A percentile compares a stretch with the other conserved stretches of the same genome.
phyloP scores from a whole-genome alignment of 2,329 filamentous ascomycete genomes.

The Trichophyton mentagrophytes region DNA sequence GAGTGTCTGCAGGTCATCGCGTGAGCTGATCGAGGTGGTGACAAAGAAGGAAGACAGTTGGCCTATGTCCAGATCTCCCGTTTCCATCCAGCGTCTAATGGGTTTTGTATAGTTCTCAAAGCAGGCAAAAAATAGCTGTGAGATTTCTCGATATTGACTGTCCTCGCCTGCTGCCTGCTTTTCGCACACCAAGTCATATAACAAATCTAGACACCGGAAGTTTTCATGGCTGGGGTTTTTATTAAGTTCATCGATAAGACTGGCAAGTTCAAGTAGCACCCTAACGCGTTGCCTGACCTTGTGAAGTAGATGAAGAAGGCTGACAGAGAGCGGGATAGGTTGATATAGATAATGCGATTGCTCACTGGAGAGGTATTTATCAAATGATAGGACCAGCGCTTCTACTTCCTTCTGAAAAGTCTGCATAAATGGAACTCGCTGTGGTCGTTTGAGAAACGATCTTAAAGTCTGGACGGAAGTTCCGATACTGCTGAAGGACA shows the following conservation, averaged over 20 bases:
- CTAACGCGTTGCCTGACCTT: constrained; percentile 44
- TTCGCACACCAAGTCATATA: constrained; percentile 58
- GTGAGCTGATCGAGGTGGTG: constrained; percentile 42
- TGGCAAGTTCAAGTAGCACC: constrained; percentile 48
- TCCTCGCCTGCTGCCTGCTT: constrained; percentile 58
- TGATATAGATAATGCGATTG: constrained; percentile 50
- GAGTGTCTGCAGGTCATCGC: constrained; percentile 47
- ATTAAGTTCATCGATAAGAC: constrained; percentile 48
- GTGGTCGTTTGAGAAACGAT: constrained; percentile 34
- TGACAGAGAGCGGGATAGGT: constrained; percentile 46
- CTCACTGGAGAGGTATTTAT: constrained; percentile 44
- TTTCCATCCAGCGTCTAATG: constrained; percentile 72
- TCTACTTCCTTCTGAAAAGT: constrained; percentile 56
- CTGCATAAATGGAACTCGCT: constrained; percentile 50
- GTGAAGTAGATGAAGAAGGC: constrained; percentile 49
- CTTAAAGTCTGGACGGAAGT: constrained; percentile 37
- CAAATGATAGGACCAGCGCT: constrained; percentile 45
- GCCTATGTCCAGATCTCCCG: constrained; percentile 52
- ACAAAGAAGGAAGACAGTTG: constrained; percentile 64
- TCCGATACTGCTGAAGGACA: constrained; percentile 38
- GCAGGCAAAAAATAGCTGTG: constrained; percentile 63
- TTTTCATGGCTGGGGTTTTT: constrained; percentile 34
- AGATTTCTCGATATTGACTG: constrained; percentile 49
- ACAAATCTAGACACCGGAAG: constrained; percentile 64
- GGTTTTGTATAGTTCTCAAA: constrained; percentile 71